Evolutionary conservation across 2,329 filamentous ascomycete species (phyloP).

Genomic region (Fusarium redolens): DNA sequence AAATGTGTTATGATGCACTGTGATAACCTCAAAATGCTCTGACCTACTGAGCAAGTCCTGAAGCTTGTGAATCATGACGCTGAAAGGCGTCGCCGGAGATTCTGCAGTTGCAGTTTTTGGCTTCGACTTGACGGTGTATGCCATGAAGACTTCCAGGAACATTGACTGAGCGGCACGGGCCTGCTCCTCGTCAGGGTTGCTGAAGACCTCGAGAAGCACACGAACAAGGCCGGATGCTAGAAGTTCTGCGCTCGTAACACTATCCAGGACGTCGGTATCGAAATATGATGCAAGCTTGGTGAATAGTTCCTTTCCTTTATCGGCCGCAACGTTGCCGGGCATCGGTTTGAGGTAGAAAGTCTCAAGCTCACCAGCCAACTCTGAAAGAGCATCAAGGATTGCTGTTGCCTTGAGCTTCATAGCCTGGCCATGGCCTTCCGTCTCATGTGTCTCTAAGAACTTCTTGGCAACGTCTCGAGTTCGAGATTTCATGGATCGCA

Average conservation of each 20-base stretch:
- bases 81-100: conserved; percentile 85
- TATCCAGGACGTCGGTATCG: conserved; percentile 87
- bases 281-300: conserved; percentile 83
- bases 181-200: conserved; percentile 71
- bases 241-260: conserved; percentile 94
- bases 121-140: conserved; percentile 73
- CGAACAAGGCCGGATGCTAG: conserved; percentile 91
- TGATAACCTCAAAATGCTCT: conserved; percentile 97
- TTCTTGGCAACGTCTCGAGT: conserved; percentile 82
- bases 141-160: conserved; percentile 95
- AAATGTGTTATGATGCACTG: conserved; percentile 91
- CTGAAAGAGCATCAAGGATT: conserved; percentile 79
- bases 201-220: conserved; percentile 84
- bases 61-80: conserved; percentile 90
- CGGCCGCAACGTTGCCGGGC: conserved; percentile 56
- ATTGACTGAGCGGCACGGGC: conserved; percentile 78
- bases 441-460: conserved; percentile 87
- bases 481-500: conserved; percentile 68
- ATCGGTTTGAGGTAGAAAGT: conserved; percentile 72
- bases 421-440: conserved; percentile 74
- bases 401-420: conserved; percentile 83
- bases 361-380: conserved; percentile 77
- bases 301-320: conserved; percentile 76
- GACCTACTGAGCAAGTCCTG: conserved; percentile 96
- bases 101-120: conserved; percentile 72